A percentile compares a stretch with the other conserved stretches of the same genome.
Evolutionary conservation across 495 filamentous ascomycete species (phyloP).

Genomic region (Hypoxylon cercidicola): DNA sequence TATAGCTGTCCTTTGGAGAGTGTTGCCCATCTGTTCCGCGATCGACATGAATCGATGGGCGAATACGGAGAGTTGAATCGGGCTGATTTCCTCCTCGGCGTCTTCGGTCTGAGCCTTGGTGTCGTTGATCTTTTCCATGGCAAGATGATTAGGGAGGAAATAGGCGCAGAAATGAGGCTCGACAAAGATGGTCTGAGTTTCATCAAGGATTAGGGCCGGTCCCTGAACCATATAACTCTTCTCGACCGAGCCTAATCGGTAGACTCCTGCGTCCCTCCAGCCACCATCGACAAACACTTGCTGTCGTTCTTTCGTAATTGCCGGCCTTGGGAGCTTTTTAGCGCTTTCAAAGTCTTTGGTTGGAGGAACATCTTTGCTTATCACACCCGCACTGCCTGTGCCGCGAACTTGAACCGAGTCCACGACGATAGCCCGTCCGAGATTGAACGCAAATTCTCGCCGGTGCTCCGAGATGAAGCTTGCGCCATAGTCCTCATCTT

Average conservation of each 20-base stretch:
- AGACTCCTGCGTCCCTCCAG: constrained; percentile 74
- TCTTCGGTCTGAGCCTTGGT: constrained; percentile 56
- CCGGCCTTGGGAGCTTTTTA: constrained; percentile 29
- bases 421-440: constrained; percentile 73
- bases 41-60: constrained; percentile 74
- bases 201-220: constrained; percentile 82
- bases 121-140: constrained; percentile 71
- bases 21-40: constrained; percentile 87
- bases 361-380: background rate
- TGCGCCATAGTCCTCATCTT: constrained; percentile 61
- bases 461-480: constrained; percentile 73
- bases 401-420: constrained; percentile 82
- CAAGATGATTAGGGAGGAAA: constrained; percentile 63
- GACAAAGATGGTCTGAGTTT: constrained; percentile 85
- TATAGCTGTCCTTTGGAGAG: constrained; percentile 85
- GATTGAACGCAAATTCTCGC: constrained; percentile 81
- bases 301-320: constrained; percentile 51
- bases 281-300: constrained; percentile 66
- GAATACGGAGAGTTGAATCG: constrained; percentile 14
- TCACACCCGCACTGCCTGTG: constrained; percentile 75
- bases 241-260: constrained; percentile 70
- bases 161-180: constrained; percentile 72
- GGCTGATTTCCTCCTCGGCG: constrained; percentile 7
- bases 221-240: constrained; percentile 59
- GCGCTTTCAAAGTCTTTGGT: constrained; percentile 58